A percentile compares a stretch with the other conserved stretches of the same genome.
These are phyloP conservation scores for Aspergillus cejpii DNA, from an alignment of 2,329 filamentous ascomycete genomes.

Conservation along the genomic window DNA sequence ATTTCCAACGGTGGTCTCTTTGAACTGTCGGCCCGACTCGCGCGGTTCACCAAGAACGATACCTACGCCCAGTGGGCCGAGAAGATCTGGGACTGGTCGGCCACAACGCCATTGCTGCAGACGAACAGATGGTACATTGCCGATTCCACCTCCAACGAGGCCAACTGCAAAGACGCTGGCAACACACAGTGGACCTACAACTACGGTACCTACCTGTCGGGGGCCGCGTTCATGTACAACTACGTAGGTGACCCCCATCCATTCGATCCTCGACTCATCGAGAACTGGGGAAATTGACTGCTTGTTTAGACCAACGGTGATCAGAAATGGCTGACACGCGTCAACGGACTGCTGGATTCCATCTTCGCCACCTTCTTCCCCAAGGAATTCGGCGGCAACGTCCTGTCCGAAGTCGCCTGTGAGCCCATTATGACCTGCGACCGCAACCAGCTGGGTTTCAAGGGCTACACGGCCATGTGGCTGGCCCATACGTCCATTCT, in stretches of 20 bases:
- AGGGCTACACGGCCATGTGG: constrained; percentile 61
- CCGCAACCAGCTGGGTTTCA: constrained; percentile 63
- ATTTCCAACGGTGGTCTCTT: constrained; percentile 74
- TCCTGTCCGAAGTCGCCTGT: constrained; percentile 60
- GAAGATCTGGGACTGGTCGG: constrained; percentile 56
- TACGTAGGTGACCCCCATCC: constrained; percentile 32
- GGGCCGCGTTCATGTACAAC: constrained; percentile 62
- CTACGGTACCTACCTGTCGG: constrained; percentile 51
- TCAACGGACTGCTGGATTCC: constrained; percentile 50
- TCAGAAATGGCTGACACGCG: constrained; percentile 48
- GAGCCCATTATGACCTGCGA: constrained; percentile 55
- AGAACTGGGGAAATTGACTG: neutral
- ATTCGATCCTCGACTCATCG: neutral
- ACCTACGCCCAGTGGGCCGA: constrained; percentile 58
- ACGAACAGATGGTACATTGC: constrained; percentile 54
- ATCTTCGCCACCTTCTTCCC: constrained; percentile 45
- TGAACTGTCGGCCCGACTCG: constrained; percentile 66
- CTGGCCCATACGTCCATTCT: constrained; percentile 53
- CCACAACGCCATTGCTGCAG: constrained; percentile 51
- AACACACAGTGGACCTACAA: constrained; percentile 60
- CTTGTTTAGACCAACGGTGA: constrained; percentile 42
- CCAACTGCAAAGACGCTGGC: constrained; percentile 57
- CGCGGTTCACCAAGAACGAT: constrained; percentile 54
- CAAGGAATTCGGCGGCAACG: constrained; percentile 36
- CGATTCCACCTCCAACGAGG: constrained; percentile 52